phyloP scores from a whole-genome alignment of 139 green algal species.

The Tetradesmus lagerheimii region DNA sequence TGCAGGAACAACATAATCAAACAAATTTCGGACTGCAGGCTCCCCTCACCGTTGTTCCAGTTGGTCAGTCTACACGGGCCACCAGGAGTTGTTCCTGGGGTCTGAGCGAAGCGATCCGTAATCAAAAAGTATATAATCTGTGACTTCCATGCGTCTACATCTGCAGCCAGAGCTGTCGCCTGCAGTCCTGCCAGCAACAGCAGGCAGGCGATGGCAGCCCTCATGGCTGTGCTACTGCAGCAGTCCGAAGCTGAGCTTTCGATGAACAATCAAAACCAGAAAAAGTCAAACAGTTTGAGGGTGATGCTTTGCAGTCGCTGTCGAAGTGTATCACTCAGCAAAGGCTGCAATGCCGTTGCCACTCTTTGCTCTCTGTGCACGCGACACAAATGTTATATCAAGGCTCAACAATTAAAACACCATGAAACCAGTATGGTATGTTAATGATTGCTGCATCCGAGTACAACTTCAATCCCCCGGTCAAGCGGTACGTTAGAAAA shows the following conservation, averaged over 20 bases:
- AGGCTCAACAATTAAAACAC: too few species aligned
- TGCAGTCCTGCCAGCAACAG: constrained; percentile 28
- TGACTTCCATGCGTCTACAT: constrained; percentile 16
- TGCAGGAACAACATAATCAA: too few species aligned
- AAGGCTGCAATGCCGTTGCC: background rate
- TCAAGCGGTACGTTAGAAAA: background rate
- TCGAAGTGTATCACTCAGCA: background rate
- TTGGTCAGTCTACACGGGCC: constrained; percentile 14
- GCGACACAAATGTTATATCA: too few species aligned
- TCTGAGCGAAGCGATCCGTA: constrained; percentile 14
- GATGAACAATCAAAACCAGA: too few species aligned
- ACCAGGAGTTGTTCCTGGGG: background rate
- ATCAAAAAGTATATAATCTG: constrained; percentile 35
- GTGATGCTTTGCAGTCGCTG: too few species aligned
- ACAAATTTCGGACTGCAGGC: background rate
- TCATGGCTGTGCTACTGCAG: background rate
- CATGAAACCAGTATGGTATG: too few species aligned
- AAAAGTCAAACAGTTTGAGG: too few species aligned
- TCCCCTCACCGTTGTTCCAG: constrained; percentile 23
- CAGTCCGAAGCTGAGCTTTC: too few species aligned
- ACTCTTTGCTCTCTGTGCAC: too few species aligned
- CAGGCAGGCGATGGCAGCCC: background rate
- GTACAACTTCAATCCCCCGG: too few species aligned
- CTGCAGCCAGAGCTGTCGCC: background rate
- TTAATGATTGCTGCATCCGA: too few species aligned